Conservation (phyloP, 2,329 filamentous ascomycete species). For the Aspergillus spinulosporus region DNA sequence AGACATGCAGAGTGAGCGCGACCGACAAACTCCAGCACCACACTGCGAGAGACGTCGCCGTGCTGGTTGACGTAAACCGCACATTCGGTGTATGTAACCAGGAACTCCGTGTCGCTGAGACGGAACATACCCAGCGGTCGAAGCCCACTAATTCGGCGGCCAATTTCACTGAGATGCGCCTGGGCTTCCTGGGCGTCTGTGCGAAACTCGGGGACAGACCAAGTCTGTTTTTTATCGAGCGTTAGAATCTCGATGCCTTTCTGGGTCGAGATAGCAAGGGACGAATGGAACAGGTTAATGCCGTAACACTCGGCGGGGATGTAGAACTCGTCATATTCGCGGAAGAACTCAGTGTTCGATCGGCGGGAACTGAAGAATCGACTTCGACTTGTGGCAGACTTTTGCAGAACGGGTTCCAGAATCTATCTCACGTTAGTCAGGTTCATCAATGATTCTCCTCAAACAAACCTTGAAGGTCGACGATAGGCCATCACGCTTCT, state of each 20-base stretch:
- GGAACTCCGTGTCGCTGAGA: constrained; percentile 85
- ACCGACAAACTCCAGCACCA: constrained; percentile 99
- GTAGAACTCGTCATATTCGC: constrained; percentile 98
- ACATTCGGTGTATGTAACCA: constrained; percentile 92
- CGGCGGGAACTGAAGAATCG: constrained; percentile 63
- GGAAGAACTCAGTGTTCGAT: constrained; percentile 89
- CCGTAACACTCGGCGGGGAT: constrained; percentile 93
- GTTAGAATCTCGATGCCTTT: constrained; percentile 96
- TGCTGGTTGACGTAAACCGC: constrained; percentile 98
- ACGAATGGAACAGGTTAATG: constrained; percentile 93
- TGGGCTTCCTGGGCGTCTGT: constrained; percentile 59
- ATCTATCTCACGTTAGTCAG: constrained; percentile 40
- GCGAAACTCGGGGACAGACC: constrained; percentile 81
- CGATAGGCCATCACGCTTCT: constrained; percentile 87
- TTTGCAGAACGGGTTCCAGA: constrained; percentile 91
- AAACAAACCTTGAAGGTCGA: constrained; percentile 75
- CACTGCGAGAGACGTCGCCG: constrained; percentile 86
- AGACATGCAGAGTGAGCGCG: constrained; percentile 84
- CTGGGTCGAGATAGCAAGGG: constrained; percentile 84
- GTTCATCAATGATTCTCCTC: background rate
- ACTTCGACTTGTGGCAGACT: constrained; percentile 79
- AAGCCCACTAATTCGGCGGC: constrained; percentile 76
- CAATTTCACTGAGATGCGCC: constrained; percentile 76
- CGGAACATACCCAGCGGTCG: constrained; percentile 94
- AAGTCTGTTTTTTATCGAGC: constrained; percentile 93